Base-by-base conservation (phyloP, 2,329 filamentous ascomycete species). In the Penicillium sp. region DNA sequence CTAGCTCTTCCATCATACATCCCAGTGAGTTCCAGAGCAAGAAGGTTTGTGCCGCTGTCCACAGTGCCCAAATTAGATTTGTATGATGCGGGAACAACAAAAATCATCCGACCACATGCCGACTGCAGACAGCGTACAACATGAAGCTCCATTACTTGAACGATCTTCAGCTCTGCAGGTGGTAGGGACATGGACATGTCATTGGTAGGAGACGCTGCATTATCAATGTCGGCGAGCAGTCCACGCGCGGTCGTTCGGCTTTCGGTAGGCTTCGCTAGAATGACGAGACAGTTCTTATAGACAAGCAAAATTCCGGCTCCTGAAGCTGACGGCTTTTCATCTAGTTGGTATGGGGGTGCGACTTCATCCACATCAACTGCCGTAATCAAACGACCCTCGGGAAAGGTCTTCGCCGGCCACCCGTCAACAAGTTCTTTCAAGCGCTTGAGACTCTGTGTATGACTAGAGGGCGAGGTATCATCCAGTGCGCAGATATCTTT, bases 401-500 rank as follows among this genome's bases (percentile, higher is more conserved):
- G 88, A 60, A 87, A 83, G 20, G 92, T 81, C 43, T 86, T 82
- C 18, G 76, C 67, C 1, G 91, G 90, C 90, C 91, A 96, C 39
- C 81, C 84, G 63, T 90, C 85, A 34, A 95, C 82, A 70, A 94
- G 82, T 58, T 87, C 87, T 56, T 87, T 86, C 41, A 97, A 76
- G 34, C 89, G 85, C 60, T 85, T 88, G 27, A 88, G 82, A 37
- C 90, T 80, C 60, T 90, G 88, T 8, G 86, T 85, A 60, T 91
- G 89, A 64, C 90, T 88, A 3, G 74, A 72, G 1, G 83, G 63
- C 71, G 79, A 64, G 65, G 89, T 68, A 75, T 89, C 81, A 63
- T 97, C 93, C 75, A 97, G 87, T 13, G 93, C 95, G 72, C 94
- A 99, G 36, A 99, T 99, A 47, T 96, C 94, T 17, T 92, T 91